Percentiles rank a stretch among this genome's conserved stretches.
These are phyloP conservation scores for Taphrina betulina DNA, from an alignment of 1,139 yeast species.

Conservation along the genomic window DNA sequence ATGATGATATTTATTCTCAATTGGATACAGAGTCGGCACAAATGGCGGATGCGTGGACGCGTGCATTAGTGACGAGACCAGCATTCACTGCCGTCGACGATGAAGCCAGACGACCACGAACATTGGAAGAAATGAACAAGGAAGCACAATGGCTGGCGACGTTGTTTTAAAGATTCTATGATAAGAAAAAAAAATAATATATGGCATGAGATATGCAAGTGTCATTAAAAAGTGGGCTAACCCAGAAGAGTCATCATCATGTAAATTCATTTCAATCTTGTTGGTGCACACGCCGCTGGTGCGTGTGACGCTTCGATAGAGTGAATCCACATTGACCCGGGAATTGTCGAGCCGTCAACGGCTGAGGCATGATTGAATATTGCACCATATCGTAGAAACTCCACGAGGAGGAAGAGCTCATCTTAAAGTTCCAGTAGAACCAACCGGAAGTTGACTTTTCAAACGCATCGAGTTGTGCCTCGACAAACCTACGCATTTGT, in stretches of 20 bases:
- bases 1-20: constrained; percentile 63
- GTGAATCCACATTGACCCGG: constrained; percentile 62
- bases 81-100: constrained; percentile 49
- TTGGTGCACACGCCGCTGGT: no score
- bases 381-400: constrained; percentile 62
- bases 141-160: constrained; percentile 58
- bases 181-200: constrained; percentile 20
- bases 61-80: constrained; percentile 43
- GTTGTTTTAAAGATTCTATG: constrained; percentile 50
- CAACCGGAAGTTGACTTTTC: constrained; percentile 68
- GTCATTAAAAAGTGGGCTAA: no score
- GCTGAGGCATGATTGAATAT: constrained; percentile 73
- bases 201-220: no score
- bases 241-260: no score
- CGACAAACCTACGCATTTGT: constrained; percentile 68
- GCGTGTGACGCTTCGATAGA: background rate
- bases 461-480: constrained; percentile 86
- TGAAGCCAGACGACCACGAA: constrained; percentile 54
- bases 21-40: constrained; percentile 53
- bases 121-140: constrained; percentile 58
- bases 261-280: no score
- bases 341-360: constrained; percentile 58
- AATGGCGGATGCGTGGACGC: constrained; percentile 41
- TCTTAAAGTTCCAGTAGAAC: constrained; percentile 92
- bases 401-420: constrained; percentile 62